phyloP scores from a whole-genome alignment of 116 monocot genomes.

The Phalaenopsis hybrid region DNA sequence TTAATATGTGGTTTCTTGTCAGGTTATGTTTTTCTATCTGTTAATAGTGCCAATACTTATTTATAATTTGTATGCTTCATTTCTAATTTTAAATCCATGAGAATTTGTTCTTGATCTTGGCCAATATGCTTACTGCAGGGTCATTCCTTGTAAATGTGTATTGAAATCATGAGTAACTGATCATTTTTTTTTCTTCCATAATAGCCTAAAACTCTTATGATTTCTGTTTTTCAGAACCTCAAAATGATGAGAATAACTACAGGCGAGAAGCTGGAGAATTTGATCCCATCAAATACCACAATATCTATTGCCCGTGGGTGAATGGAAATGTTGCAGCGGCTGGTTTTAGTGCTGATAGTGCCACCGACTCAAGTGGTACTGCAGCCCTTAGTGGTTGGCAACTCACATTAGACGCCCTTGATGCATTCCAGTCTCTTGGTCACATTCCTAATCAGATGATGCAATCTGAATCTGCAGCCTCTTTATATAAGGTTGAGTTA shows the following conservation, averaged over 20 bases:
- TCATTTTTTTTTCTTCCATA: no score
- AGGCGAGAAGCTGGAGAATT: slow-evolving; percentile 23
- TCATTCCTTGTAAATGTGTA: no score
- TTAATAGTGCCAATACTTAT: no score
- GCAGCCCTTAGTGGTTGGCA: slow-evolving; percentile 76
- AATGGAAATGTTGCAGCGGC: slow-evolving; percentile 91
- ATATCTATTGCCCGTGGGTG: slow-evolving; percentile 80
- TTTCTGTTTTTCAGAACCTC: slow-evolving; percentile 9
- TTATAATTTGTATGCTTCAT: not conserved
- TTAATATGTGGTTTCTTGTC: no score
- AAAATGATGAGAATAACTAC: slow-evolving; percentile 35
- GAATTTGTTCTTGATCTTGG: not conserved
- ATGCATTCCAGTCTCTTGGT: slow-evolving; percentile 57
- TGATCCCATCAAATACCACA: slow-evolving; percentile 32
- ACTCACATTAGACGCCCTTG: slow-evolving; percentile 84
- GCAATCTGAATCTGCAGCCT: slow-evolving; percentile 94
- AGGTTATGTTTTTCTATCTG: no score
- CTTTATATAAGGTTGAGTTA: slow-evolving; percentile 64
- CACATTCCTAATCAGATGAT: slow-evolving; percentile 59
- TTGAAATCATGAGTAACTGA: no score
- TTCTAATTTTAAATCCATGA: not conserved
- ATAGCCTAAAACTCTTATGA: no score
- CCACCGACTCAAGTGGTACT: slow-evolving; percentile 33
- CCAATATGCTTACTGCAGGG: not conserved
- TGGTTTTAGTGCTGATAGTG: slow-evolving; percentile 40